Conservation (phyloP, 345 rosid genomes). For the Carallia brachiata region DNA sequence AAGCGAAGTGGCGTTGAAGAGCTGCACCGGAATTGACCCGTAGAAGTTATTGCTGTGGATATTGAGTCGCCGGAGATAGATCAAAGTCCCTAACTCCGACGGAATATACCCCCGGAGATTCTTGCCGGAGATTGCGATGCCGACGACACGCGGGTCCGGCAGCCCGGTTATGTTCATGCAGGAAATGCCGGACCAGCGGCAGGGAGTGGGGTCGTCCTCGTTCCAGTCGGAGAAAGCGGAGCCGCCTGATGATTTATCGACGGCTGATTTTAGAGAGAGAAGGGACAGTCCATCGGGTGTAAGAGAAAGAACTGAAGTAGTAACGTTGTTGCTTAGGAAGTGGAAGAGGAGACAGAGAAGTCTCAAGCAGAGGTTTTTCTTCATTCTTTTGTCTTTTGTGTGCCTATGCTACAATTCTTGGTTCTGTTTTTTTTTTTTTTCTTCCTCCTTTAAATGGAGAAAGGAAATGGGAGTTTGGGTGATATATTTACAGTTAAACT, state of each 20-base stretch:
- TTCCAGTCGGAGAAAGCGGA: constrained; percentile 82
- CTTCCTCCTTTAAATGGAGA: neutral
- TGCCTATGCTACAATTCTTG: neutral
- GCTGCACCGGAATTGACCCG: constrained; percentile 74
- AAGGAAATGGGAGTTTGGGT: neutral
- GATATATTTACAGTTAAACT: constrained; percentile 9
- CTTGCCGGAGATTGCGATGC: constrained; percentile 65
- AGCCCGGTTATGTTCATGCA: constrained; percentile 67
- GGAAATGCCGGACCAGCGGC: constrained; percentile 83
- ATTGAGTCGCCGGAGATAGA: constrained; percentile 82
- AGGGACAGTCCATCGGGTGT: constrained; percentile 88
- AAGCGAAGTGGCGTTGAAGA: constrained; percentile 88
- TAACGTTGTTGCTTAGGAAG: constrained; percentile 9
- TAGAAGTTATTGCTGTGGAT: constrained; percentile 66
- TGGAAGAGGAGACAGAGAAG: constrained; percentile 18
- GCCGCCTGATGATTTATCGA: constrained; percentile 39
- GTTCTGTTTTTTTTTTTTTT: neutral
- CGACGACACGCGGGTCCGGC: constrained; percentile 69
- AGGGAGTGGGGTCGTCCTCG: constrained; percentile 71
- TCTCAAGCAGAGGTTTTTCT: constrained; percentile 10
- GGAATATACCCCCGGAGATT: constrained; percentile 84
- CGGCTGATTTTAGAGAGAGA: constrained; percentile 87
- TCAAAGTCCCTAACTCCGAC: constrained; percentile 77
- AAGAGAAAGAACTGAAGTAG: constrained; percentile 36
- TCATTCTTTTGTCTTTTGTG: constrained; percentile 7